These are phyloP conservation scores for Beauveria sp. DNA, from an alignment of 2,329 filamentous ascomycete species.

Conservation along the genomic window DNA sequence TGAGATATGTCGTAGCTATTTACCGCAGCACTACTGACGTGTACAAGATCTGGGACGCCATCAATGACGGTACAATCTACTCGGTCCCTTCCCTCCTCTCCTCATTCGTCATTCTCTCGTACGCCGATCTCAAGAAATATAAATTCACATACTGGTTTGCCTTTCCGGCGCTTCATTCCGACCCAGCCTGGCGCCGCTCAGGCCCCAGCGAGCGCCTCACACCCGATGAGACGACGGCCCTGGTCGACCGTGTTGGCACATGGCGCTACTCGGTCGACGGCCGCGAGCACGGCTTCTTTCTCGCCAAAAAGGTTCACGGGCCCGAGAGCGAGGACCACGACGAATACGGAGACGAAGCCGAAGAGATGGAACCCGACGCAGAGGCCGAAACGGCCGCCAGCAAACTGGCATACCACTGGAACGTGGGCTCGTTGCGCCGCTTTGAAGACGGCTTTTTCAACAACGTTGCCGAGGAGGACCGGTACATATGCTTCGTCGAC, in stretches of 20 bases:
- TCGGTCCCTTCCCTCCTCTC: slow-evolving; percentile 86
- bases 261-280: slow-evolving; percentile 79
- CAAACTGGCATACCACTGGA: slow-evolving; percentile 65
- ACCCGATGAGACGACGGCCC: slow-evolving; percentile 61
- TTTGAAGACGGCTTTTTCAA: slow-evolving; percentile 88
- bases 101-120: slow-evolving; percentile 83
- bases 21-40: neutral
- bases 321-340: slow-evolving; percentile 20
- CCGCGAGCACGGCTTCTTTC: slow-evolving; percentile 87
- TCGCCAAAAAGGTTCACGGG: slow-evolving; percentile 67
- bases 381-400: slow-evolving; percentile 38
- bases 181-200: slow-evolving; percentile 68
- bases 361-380: slow-evolving; percentile 30
- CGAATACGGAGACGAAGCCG: slow-evolving; percentile 15
- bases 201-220: slow-evolving; percentile 49
- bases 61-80: slow-evolving; percentile 93
- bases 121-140: slow-evolving; percentile 95
- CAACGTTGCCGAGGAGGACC: slow-evolving; percentile 60
- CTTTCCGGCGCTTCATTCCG: slow-evolving; percentile 86
- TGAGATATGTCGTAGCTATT: slow-evolving; percentile 29
- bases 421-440: slow-evolving; percentile 63
- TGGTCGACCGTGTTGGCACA: slow-evolving; percentile 78
- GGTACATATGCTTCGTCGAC: slow-evolving; percentile 81
- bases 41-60: slow-evolving; percentile 90
- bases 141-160: slow-evolving; percentile 98